phyloP scores from a whole-genome alignment of 352 stramenopile species.

The Pythium scleroteichum region DNA sequence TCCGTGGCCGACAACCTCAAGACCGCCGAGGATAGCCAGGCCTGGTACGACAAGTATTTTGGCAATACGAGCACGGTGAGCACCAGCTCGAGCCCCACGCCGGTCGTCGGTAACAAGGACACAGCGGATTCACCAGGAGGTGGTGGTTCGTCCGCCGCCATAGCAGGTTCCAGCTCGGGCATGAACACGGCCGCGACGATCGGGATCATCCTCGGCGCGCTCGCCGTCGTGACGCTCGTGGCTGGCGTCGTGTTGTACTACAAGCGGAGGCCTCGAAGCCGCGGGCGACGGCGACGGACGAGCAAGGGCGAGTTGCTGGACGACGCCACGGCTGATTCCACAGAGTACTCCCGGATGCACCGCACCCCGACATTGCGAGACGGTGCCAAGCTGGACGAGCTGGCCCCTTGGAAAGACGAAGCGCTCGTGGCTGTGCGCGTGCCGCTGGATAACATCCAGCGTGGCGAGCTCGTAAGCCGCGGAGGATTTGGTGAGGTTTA shows the following conservation, averaged over 20 bases:
- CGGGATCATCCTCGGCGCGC: neutral
- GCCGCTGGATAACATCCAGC: slow-evolving; percentile 18
- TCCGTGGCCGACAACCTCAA: slow-evolving; percentile 6
- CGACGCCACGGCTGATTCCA: neutral
- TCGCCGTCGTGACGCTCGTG: neutral
- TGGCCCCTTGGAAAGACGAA: slow-evolving; percentile 2
- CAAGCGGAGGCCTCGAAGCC: neutral
- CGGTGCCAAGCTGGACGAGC: too few relatives aligned
- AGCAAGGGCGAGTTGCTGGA: neutral
- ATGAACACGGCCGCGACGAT: slow-evolving; percentile 5
- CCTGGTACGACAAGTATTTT: slow-evolving; percentile 13
- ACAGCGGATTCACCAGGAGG: too few relatives aligned
- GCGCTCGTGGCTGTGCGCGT: slow-evolving; percentile 8
- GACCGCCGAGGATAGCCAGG: slow-evolving; percentile 7
- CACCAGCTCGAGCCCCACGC: neutral
- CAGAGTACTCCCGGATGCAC: slow-evolving; percentile 7
- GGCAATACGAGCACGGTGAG: slow-evolving; percentile 8
- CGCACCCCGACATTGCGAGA: neutral
- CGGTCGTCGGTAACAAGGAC: neutral
- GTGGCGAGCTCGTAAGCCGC: neutral
- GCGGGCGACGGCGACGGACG: neutral
- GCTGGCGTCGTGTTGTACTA: slow-evolving; percentile 4
- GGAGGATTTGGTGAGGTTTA: slow-evolving; percentile 14
- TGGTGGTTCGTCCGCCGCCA: neutral
- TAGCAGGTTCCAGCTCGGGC: neutral